Evolutionary conservation across 2,329 filamentous ascomycete genomes (phyloP).

Genomic region (Phaeosphaeria sp.): DNA sequence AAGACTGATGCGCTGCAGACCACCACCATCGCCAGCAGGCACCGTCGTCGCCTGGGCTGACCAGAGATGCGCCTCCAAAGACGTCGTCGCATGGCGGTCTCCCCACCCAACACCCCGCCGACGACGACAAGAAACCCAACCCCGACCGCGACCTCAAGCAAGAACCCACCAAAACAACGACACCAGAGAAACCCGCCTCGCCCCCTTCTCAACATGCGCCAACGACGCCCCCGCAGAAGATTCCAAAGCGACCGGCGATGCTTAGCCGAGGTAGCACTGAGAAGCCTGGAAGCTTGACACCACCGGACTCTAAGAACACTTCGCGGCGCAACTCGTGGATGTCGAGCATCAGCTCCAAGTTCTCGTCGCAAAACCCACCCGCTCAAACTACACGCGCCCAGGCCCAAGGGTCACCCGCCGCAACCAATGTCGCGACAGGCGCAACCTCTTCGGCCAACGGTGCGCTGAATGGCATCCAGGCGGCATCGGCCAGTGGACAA

Average conservation of each 20-base stretch:
- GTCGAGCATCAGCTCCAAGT: slow-evolving; percentile 89
- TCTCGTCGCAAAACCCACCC: slow-evolving; percentile 66
- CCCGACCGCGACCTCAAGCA: background rate
- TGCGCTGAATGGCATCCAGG: slow-evolving; percentile 48
- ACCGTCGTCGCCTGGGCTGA: slow-evolving; percentile 43
- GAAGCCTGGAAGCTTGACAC: slow-evolving; percentile 36
- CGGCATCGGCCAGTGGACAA: slow-evolving; percentile 29
- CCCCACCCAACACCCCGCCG: slow-evolving; percentile 20
- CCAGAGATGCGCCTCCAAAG: slow-evolving; percentile 41
- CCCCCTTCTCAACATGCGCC: slow-evolving; percentile 24
- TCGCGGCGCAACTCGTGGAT: slow-evolving; percentile 83
- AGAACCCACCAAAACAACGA: background rate
- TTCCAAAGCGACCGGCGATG: slow-evolving; percentile 50
- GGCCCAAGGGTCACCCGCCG: slow-evolving; percentile 43
- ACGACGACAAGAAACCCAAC: slow-evolving; percentile 15
- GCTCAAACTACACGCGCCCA: slow-evolving; percentile 42
- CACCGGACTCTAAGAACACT: slow-evolving; percentile 33
- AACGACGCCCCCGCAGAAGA: slow-evolving; percentile 32
- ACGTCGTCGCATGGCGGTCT: slow-evolving; percentile 45
- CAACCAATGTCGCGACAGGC: slow-evolving; percentile 53
- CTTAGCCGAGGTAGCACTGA: slow-evolving; percentile 51
- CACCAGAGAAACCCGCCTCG: slow-evolving; percentile 33
- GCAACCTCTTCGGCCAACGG: slow-evolving; percentile 58
- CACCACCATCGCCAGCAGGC: slow-evolving; percentile 47
- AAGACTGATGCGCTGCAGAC: slow-evolving; percentile 23